Conservation (phyloP, 73 alveolate species). For the Stentor roeselii region DNA sequence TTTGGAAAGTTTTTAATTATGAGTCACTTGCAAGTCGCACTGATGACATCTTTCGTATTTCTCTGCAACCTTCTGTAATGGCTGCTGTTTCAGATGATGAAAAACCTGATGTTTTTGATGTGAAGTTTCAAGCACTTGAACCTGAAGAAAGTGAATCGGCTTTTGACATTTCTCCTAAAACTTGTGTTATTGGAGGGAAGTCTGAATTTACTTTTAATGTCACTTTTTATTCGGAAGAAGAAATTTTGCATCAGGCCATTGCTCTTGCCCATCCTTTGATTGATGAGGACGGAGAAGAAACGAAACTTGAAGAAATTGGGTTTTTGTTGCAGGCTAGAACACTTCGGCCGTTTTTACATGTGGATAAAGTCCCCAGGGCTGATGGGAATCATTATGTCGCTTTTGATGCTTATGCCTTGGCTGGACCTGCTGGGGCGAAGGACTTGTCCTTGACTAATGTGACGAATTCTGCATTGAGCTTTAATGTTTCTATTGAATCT, state of each 20-base stretch:
- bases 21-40: constrained; percentile 29
- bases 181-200: constrained; percentile 41
- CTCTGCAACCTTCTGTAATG: constrained; percentile 1
- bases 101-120: constrained; percentile 52
- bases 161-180: constrained; percentile 47
- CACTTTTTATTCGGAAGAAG: constrained; percentile 44
- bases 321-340: constrained; percentile 56
- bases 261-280: constrained; percentile 60
- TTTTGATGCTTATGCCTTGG: constrained; percentile 51
- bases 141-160: constrained; percentile 56
- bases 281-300: constrained; percentile 54
- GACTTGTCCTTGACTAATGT: constrained; percentile 48
- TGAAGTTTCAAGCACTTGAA: constrained; percentile 55
- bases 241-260: constrained; percentile 48
- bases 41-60: constrained; percentile 33
- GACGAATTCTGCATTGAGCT: constrained; percentile 52
- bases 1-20: constrained; percentile 59
- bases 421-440: constrained; percentile 44
- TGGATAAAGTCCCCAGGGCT: constrained; percentile 49
- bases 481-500: constrained; percentile 29
- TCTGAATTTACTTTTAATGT: constrained; percentile 38
- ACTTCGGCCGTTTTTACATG: constrained; percentile 44
- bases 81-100: constrained; percentile 19
- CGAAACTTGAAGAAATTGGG: constrained; percentile 45
- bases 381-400: constrained; percentile 61